Evolutionary conservation across 2,329 filamentous ascomycete species (phyloP).

Genomic region (Fusarium udum): DNA sequence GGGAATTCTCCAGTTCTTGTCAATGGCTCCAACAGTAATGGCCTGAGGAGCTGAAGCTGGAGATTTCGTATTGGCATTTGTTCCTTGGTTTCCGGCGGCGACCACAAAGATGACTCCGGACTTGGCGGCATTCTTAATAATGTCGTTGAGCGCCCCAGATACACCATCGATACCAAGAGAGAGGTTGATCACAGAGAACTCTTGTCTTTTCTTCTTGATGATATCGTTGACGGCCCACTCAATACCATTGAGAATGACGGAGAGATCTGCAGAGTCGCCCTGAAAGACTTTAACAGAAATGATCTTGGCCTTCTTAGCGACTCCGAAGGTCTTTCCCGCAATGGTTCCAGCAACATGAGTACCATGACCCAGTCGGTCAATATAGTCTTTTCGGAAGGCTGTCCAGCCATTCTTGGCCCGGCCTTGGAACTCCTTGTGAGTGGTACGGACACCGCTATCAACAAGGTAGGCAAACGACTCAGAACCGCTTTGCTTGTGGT

Average conservation of each 20-base stretch:
- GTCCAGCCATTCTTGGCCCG: conserved; percentile 53
- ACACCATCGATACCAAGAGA: conserved; percentile 58
- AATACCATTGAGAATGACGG: conserved; percentile 48
- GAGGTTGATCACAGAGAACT: conserved; percentile 62
- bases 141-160: conserved; percentile 59
- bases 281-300: conserved; percentile 59
- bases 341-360: conserved; percentile 53
- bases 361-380: conserved; percentile 53
- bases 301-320: conserved; percentile 57
- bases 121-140: conserved; percentile 56
- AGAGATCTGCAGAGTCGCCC: conserved; percentile 39
- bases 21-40: conserved; percentile 49
- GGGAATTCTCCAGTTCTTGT: conserved; percentile 51
- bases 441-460: conserved; percentile 67
- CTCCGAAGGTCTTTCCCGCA: conserved; percentile 48
- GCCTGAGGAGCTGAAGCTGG: conserved; percentile 46
- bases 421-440: conserved; percentile 64
- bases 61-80: conserved; percentile 38
- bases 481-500: conserved; percentile 55
- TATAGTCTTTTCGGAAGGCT: conserved; percentile 39
- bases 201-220: conserved; percentile 49
- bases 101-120: conserved; percentile 62
- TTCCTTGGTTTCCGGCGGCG: conserved; percentile 62
- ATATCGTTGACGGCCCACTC: conserved; percentile 58
- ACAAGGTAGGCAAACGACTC: conserved; percentile 70